A percentile compares a stretch with the other conserved stretches of the same genome.
Conservation (phyloP, 768 basidiomycete genomes). For the Tylopilus subfusipes region DNA sequence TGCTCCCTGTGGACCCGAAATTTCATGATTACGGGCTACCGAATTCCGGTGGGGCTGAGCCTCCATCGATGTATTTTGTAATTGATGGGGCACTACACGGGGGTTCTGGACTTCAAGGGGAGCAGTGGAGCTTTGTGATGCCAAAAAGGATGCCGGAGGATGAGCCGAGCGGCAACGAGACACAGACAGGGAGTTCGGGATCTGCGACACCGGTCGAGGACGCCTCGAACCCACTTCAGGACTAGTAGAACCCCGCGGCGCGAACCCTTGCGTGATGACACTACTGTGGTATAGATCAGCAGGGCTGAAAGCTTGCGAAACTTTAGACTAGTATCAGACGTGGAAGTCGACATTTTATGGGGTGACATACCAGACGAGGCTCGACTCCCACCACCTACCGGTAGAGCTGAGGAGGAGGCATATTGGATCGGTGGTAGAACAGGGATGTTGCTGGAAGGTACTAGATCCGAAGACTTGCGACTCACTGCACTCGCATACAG, state of each 20-base stretch:
- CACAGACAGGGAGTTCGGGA: not conserved
- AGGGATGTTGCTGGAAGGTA: constrained; percentile 2
- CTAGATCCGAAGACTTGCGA: constrained; percentile 11
- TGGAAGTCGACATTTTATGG: constrained; percentile 6
- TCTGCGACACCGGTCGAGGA: constrained; percentile 1
- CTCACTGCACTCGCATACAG: constrained; percentile 41
- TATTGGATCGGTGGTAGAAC: constrained; percentile 4
- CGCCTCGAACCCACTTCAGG: not conserved
- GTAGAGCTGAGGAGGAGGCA: not conserved
- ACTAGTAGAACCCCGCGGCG: not conserved
- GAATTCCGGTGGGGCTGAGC: not conserved
- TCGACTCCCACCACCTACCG: not conserved
- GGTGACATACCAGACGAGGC: not conserved
- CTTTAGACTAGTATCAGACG: not conserved
- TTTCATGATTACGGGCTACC: not conserved
- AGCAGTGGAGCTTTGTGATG: not conserved
- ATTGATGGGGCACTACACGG: not conserved
- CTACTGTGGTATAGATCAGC: constrained; percentile 19
- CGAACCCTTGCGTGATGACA: constrained; percentile 4
- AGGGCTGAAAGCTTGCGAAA: constrained; percentile 3
- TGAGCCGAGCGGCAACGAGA: not conserved
- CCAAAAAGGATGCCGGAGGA: not conserved
- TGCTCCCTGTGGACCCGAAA: not conserved
- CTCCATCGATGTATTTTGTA: not conserved
- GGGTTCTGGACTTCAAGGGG: not conserved